Conservation (phyloP, 306 rosid species). For the Cucurbita ficifolia region DNA sequence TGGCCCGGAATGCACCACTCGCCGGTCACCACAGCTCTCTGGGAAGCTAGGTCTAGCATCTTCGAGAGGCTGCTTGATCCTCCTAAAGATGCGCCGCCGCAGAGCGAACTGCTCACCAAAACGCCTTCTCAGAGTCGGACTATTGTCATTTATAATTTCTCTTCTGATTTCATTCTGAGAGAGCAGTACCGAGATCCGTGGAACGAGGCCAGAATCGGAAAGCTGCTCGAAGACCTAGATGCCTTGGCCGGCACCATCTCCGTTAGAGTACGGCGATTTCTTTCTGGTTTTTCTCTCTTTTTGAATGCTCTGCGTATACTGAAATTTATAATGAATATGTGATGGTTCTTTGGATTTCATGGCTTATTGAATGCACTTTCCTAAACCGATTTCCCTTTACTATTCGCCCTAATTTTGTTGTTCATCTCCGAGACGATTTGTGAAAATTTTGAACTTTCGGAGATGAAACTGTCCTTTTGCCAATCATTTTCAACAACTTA, state of each 20-base stretch:
- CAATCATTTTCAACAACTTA: not conserved
- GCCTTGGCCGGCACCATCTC: conserved; percentile 89
- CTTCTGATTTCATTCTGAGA: conserved; percentile 56
- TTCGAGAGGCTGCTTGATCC: conserved; percentile 71
- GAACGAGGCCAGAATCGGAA: conserved; percentile 85
- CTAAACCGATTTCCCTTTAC: not conserved
- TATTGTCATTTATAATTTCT: conserved; percentile 51
- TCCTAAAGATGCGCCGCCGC: conserved; percentile 77
- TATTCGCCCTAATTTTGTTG: not conserved
- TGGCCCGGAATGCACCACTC: conserved; percentile 99
- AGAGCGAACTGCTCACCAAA: conserved; percentile 62
- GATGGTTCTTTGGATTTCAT: not conserved
- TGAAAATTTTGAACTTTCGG: not conserved
- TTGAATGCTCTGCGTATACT: not conserved
- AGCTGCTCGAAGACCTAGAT: conserved; percentile 86
- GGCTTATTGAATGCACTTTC: not conserved
- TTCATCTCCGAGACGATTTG: not conserved
- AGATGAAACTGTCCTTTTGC: not conserved
- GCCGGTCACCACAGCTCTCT: conserved; percentile 78
- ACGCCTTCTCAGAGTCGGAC: conserved; percentile 81
- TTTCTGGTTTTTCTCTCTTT: not conserved
- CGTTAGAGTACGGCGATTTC: conserved; percentile 43
- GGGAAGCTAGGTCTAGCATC: conserved; percentile 64
- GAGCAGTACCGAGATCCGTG: conserved; percentile 93
- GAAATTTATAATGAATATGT: not conserved